Evolutionary conservation across 75 land plant species (phyloP).

Genomic region (Sequoiadendron giganteum): DNA sequence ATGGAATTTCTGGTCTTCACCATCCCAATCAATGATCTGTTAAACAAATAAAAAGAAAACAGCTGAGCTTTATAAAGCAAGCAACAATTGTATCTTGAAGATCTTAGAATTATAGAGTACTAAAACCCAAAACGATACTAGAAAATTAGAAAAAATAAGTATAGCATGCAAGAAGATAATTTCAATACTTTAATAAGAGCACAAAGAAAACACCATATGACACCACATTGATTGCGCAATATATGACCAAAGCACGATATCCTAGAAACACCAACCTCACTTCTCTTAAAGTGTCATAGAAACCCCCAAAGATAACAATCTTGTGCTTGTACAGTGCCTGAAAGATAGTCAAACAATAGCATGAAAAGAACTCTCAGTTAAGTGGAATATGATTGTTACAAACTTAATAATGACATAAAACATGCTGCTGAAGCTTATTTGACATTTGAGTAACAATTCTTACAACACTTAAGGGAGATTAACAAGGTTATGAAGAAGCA

Average conservation of each 20-base stretch:
- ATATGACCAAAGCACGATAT: not conserved
- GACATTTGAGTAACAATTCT: not conserved
- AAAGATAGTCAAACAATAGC: not conserved
- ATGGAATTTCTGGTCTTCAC: not conserved
- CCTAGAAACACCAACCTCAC: slow-evolving; percentile 67
- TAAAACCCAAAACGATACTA: not conserved
- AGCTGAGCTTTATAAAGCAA: not conserved
- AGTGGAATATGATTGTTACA: not conserved
- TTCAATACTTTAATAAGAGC: not conserved
- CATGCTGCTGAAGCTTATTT: not conserved
- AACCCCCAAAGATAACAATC: slow-evolving; percentile 95
- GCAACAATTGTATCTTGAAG: not conserved
- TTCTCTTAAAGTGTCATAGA: slow-evolving; percentile 99
- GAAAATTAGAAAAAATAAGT: not conserved
- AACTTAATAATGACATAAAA: not conserved
- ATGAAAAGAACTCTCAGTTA: slow-evolving; percentile 6
- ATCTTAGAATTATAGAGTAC: not conserved
- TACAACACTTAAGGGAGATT: not conserved
- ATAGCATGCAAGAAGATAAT: not conserved
- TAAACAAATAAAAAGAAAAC: not conserved
- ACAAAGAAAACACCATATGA: not conserved
- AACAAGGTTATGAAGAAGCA: not conserved
- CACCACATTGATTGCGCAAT: not conserved
- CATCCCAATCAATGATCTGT: not conserved
- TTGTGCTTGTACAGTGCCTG: slow-evolving; percentile 99